These are phyloP conservation scores for Astrocystis sublimbata DNA, from an alignment of 495 filamentous ascomycete genomes.

Conservation along the genomic window DNA sequence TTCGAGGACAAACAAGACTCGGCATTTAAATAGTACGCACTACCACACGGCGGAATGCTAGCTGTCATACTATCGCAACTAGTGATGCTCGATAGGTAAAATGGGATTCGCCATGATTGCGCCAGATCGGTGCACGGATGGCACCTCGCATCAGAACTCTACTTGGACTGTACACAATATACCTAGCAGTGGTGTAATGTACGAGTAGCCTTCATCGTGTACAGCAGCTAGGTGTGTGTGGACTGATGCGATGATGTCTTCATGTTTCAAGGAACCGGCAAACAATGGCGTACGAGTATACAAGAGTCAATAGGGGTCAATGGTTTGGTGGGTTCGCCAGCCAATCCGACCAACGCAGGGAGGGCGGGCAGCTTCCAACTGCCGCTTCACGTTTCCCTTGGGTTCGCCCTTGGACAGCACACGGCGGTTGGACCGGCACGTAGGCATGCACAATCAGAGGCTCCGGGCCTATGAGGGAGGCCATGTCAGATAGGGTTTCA, in stretches of 20 bases:
- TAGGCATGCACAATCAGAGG: slow-evolving; percentile 1
- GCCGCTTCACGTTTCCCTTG: slow-evolving; percentile 19
- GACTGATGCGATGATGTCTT: not conserved
- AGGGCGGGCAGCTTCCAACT: slow-evolving; percentile 11
- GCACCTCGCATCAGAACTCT: slow-evolving; percentile 8
- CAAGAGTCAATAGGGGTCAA: slow-evolving; percentile 3
- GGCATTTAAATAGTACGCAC: slow-evolving; percentile 24
- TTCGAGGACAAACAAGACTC: not conserved
- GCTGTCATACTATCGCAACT: not conserved
- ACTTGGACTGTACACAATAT: not conserved
- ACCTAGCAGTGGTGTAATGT: too few relatives aligned
- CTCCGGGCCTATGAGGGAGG: slow-evolving; percentile 16
- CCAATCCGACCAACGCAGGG: slow-evolving; percentile 17
- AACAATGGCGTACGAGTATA: not conserved
- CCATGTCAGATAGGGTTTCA: slow-evolving; percentile 14
- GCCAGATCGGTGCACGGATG: slow-evolving; percentile 4
- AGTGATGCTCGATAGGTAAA: slow-evolving; percentile 7
- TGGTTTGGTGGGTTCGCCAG: slow-evolving; percentile 10
- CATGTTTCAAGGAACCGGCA: not conserved
- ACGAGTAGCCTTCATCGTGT: not conserved
- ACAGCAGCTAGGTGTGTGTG: slow-evolving; percentile 4
- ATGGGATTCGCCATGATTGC: slow-evolving; percentile 8
- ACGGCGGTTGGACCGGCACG: slow-evolving; percentile 18
- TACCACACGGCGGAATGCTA: slow-evolving; percentile 25
- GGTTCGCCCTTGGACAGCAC: slow-evolving; percentile 13